Base-by-base conservation (phyloP, 2,329 filamentous ascomycete species). In the Xylariaceae sp. region DNA sequence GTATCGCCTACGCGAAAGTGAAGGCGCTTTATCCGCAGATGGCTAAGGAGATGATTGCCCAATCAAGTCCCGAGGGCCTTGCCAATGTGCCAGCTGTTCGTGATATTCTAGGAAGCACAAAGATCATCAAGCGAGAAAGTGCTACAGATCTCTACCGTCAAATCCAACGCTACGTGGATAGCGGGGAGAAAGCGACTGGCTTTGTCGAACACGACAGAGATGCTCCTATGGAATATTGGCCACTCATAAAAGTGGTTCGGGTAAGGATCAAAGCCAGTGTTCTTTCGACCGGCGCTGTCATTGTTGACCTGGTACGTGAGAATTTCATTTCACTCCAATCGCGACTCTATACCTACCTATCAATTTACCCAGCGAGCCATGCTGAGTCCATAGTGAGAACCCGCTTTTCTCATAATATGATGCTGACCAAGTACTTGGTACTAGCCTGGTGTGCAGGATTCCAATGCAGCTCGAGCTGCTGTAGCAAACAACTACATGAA, bases 401-500 rank as follows among this genome's bases (percentile, higher is more conserved):
- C 4, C 19, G 7, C 3, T 21, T 13, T 41, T 13, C 21, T 29
- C 19, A n/a, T 18, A 34, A 6, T 10, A 8, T 18, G 22, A 51
- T 48, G 10, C 60, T 64, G 41, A 63, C 57, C n/a, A 21, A 45
- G 19, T 18, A 57, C 15, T 42, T 43, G 45, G 26, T 34, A 42
- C 18, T 49, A 66, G 64, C 64, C 64, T 2, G 79, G 80, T 56
- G 73, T 81, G 1, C 78, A 81, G 49, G 80, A 83, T 61, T 76
- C 76, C 0, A 83, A 83, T 63, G 74, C 77, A 18, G 80, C 80
- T 52, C 75, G 80, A 58, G 76, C 75, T 45, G 76, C 76, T n/a
- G 78, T 83, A 32, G 78, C 79, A 2, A 72, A 76, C 45, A 69
- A 71, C 0, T 84, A 83, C 58, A 76, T 82, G 71, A 80, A 83